Evolutionary conservation across 164 flowering plant genomes (phyloP), one percentile per base, ranked within the genome.

Genomic region (Piper longum): DNA sequence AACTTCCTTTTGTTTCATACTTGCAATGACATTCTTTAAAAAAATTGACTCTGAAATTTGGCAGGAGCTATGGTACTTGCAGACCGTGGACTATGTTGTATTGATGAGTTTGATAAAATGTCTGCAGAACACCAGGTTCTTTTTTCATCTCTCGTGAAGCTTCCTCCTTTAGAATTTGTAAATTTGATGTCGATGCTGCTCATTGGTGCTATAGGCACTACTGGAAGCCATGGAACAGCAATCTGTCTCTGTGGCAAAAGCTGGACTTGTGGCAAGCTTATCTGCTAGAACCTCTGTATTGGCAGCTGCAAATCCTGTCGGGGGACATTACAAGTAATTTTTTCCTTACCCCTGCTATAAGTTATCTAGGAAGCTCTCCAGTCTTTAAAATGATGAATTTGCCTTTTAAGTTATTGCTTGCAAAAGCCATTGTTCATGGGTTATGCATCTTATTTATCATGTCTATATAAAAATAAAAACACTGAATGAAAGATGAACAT

Each of bases 191-290:
- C 14, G 9, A 48, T 48, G 1, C 52, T 6, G 52, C 52, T 48
- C 14, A 9, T 5, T 44, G 12, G 14, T 48, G 8, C 7, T 61
- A 6, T 80, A 95, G 99, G 83, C 97, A 64, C 77, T 95, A 66
- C 78, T 95, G 55, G 99, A 95, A 80, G 97, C 99, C 65, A 95
- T 95, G 98, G 99, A 95, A 73, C 99, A 95, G 70, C 99, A 91
- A 66, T 85, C 97, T 72, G 99, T 95, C 67, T 95, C 99, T 69
- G 91, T 95, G 80, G 99, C 99, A 61, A 95, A 95, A 76, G 99
- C 99, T 72, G 99, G 99, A 71, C 76, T 95, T 59, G 87, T 95
- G 40, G 99, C 99, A 70, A 95, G 98, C 81, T 83, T 95, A 73
- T 95, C 99, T 54, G 97, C 98, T 42, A 77, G 96, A 26, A 91